These are phyloP conservation scores for Quercus dentata DNA, from an alignment of 306 rosid genomes.

Conservation along the genomic window DNA sequence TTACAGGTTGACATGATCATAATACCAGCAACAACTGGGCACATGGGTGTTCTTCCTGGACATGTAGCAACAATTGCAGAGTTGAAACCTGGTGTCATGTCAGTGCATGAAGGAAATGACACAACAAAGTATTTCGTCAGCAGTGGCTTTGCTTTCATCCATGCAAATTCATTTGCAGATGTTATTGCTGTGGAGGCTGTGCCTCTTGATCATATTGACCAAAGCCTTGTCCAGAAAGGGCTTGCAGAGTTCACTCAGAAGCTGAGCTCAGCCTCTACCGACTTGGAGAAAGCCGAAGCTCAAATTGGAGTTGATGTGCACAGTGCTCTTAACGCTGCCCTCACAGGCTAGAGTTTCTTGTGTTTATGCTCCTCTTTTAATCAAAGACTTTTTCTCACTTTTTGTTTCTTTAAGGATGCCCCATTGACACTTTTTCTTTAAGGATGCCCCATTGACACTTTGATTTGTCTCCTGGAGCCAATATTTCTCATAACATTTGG, in stretches of 20 bases:
- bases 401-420: constrained; percentile 12
- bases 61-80: constrained; percentile 97
- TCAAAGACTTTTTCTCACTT: constrained; percentile 21
- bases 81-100: constrained; percentile 85
- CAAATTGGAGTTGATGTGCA: constrained; percentile 95
- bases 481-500: constrained; percentile 28
- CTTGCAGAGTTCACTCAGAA: constrained; percentile 93
- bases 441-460: constrained; percentile 15
- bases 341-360: constrained; percentile 56
- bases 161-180: constrained; percentile 85
- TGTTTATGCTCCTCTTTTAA: constrained; percentile 17
- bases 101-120: constrained; percentile 83
- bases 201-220: constrained; percentile 71
- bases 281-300: constrained; percentile 98
- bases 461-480: constrained; percentile 45
- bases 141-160: constrained; percentile 92
- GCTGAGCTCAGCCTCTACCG: constrained; percentile 84
- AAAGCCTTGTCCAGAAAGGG: constrained; percentile 82
- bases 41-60: constrained; percentile 99
- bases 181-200: constrained; percentile 89
- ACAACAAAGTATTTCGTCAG: constrained; percentile 78
- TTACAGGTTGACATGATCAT: constrained; percentile 94
- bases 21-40: constrained; percentile 93
- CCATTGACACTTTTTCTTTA: constrained; percentile 11
- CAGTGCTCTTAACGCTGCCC: constrained; percentile 79